Evolutionary conservation across 441 rosid species (phyloP).

Genomic region (Croton laevigatus): DNA sequence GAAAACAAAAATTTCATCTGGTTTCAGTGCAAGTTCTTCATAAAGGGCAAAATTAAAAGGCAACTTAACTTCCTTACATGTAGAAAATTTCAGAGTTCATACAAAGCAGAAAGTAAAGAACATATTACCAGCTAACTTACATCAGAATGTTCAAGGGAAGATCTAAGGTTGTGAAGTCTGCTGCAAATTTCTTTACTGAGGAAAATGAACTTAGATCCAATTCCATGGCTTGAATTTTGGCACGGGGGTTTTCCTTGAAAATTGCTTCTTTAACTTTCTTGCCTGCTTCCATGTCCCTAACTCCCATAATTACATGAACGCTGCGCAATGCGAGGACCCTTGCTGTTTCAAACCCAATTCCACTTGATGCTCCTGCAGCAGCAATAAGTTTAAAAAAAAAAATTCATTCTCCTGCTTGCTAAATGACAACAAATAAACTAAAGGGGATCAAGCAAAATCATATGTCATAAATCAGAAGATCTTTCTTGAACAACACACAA

Average conservation of each 20-base stretch:
- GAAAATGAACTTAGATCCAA: conserved; percentile 69
- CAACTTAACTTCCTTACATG: no score
- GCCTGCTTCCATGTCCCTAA: conserved; percentile 56
- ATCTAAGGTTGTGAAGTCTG: conserved; percentile 46
- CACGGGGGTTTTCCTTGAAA: conserved; percentile 46
- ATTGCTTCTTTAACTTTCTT: conserved; percentile 48
- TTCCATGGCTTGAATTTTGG: conserved; percentile 71
- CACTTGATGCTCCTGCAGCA: conserved; percentile 67
- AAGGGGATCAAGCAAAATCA: no score
- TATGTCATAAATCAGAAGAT: no score
- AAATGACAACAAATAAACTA: not conserved
- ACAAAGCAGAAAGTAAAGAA: conserved; percentile 16
- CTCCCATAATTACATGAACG: conserved; percentile 65
- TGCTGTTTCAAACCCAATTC: conserved; percentile 62
- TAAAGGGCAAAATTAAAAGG: no score
- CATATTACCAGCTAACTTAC: conserved; percentile 34
- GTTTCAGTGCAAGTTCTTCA: no score
- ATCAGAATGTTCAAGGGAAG: conserved; percentile 67
- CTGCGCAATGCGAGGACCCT: conserved; percentile 70
- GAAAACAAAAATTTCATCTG: no score
- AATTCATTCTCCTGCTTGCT: not conserved
- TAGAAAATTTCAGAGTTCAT: not conserved
- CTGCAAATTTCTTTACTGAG: conserved; percentile 66
- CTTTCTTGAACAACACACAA: no score
- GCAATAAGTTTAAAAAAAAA: not conserved